Evolutionary conservation across 169 alveolate genomes (phyloP).

Genomic region (Plasmodium sp.): DNA sequence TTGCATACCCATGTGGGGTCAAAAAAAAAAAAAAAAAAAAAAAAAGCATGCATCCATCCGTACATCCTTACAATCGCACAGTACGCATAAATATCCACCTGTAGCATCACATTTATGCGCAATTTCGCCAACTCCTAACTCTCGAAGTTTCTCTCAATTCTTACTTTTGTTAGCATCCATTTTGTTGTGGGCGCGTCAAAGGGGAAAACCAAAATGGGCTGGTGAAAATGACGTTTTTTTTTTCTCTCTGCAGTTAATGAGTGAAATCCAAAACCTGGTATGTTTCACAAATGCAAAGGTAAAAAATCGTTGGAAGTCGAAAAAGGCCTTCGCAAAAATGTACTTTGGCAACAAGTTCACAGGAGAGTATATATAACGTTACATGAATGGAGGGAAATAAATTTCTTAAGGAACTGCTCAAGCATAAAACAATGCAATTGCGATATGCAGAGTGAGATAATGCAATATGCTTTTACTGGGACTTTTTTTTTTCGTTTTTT

Average conservation of each 20-base stretch:
- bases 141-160: not conserved
- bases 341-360: not conserved
- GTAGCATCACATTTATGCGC: not conserved
- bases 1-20: not conserved
- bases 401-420: not conserved
- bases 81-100: not conserved
- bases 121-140: not conserved
- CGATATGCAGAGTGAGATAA: not conserved
- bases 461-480: not conserved
- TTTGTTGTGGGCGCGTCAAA: not conserved
- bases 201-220: not conserved
- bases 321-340: not conserved
- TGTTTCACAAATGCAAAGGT: not conserved
- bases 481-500: too few relatives aligned
- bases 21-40: not conserved
- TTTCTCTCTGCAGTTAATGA: not conserved
- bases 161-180: not conserved
- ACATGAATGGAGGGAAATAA: not conserved
- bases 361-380: not conserved
- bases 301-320: not conserved
- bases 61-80: not conserved
- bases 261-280: not conserved
- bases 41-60: not conserved
- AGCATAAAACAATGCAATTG: not conserved
- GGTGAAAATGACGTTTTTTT: not conserved